phyloP scores from a whole-genome alignment of 2,329 filamentous ascomycete species.

The Acrocalymma vagum region DNA sequence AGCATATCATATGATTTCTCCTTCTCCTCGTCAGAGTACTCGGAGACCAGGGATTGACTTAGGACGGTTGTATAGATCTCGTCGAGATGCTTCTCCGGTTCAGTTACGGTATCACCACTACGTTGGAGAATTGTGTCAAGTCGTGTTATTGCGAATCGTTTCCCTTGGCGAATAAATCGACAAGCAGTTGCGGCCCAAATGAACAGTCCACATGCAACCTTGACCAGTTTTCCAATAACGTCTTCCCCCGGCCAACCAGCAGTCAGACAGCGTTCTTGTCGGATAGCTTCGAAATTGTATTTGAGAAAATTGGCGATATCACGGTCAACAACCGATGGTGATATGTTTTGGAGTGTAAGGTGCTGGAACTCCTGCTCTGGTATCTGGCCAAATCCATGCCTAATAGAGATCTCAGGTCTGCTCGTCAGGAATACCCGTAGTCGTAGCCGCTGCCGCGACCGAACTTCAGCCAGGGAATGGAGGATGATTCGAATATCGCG shows the following conservation, averaged over 20 bases:
- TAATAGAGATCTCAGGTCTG: constrained; percentile 13
- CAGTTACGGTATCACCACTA: background rate
- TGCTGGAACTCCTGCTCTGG: constrained; percentile 1
- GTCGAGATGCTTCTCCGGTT: background rate
- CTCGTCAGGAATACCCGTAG: constrained; percentile 18
- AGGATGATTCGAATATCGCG: constrained; percentile 7
- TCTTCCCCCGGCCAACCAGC: constrained; percentile 21
- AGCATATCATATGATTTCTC: no score
- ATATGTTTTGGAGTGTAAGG: constrained; percentile 15
- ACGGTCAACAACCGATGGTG: constrained; percentile 3
- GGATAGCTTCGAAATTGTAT: constrained; percentile 18
- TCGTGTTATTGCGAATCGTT: background rate
- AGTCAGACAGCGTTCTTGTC: background rate
- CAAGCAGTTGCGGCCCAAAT: constrained; percentile 36
- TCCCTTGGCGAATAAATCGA: constrained; percentile 17
- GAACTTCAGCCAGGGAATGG: constrained; percentile 5
- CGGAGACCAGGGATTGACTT: no score
- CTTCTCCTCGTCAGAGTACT: no score
- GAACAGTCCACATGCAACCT: constrained; percentile 37
- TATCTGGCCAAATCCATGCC: constrained; percentile 7
- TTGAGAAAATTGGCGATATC: constrained; percentile 15
- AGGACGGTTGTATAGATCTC: no score
- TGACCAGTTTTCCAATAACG: constrained; percentile 26
- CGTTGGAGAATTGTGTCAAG: background rate
- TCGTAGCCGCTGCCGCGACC: background rate